Evolutionary conservation across 495 filamentous ascomycete species (phyloP).

Genomic region (Talaromyces stipitatus): DNA sequence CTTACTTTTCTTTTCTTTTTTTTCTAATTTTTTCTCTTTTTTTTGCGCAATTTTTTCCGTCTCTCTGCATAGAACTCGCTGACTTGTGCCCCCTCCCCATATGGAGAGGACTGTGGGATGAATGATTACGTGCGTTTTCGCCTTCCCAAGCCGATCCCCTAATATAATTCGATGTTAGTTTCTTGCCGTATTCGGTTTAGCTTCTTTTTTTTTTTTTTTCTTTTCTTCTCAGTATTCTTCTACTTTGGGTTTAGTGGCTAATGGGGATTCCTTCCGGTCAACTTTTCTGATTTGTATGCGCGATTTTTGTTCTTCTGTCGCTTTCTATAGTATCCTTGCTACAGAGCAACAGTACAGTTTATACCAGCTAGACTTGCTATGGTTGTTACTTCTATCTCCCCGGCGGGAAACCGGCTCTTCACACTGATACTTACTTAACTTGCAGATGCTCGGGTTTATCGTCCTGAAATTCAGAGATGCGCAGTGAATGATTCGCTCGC

Average conservation of each 20-base stretch:
- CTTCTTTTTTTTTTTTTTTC: too few relatives aligned
- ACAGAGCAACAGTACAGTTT: not conserved
- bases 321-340: not conserved
- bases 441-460: too few relatives aligned
- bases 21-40: not conserved
- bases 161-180: not conserved
- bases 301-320: not conserved
- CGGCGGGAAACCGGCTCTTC: not conserved
- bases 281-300: conserved; percentile 4
- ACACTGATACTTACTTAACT: too few relatives aligned
- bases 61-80: not conserved
- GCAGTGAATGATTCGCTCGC: not conserved
- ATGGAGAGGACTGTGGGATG: too few relatives aligned
- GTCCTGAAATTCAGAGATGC: too few relatives aligned
- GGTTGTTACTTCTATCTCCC: not conserved
- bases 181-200: not conserved
- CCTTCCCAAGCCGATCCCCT: not conserved
- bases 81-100: not conserved
- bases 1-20: not conserved
- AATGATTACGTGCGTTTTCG: not conserved
- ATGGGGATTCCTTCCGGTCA: not conserved
- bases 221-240: not conserved
- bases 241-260: not conserved
- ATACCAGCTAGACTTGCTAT: not conserved
- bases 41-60: not conserved